Base-by-base conservation (phyloP, 1,139 yeast genomes). In the Kodamaea plutei region DNA sequence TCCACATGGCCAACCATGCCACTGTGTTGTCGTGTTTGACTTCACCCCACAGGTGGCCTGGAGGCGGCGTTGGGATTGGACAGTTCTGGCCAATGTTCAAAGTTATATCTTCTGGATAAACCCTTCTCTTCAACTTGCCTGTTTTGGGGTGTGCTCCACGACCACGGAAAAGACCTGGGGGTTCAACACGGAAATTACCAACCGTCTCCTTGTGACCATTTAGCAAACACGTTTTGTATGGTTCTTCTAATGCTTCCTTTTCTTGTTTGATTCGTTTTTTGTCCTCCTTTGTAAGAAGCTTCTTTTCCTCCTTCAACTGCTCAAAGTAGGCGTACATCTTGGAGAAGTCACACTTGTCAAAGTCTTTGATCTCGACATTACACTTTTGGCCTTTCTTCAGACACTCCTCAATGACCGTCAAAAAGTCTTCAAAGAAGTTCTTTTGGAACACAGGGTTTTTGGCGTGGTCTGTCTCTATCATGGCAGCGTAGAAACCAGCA, bases 141-240 rank as follows among this genome's bases (percentile, higher is more conserved):
- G 96, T 89, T 55, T 85, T 88, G 11, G 97, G 97, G 56, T 89
- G 97, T 0, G 89, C 89, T 45, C 98, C 97, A 56, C 97, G 84
- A 26, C 97, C 98, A 54, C 97, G 72, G 53, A 89, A 91, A 35
- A 91, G 62, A 2, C 95, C 96, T 0, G 98, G 97, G 27, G 97
- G 97, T 65, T 91, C 98, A 33, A 91, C 81, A 48, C 91, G 69
- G 56, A 89, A 89, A 53, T 91, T 89, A 11, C 97, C 97, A 23
- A 91, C 93, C 47, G 81, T 89, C 52, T 89, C 96, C 48, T 76
- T 82, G 44, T 95, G 74, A 13, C 96, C 97, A 54, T 91, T 87
- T 33, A 89, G 65, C 24, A 74, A 51, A 61, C 97, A 89, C 11
- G 74, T 78, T 50, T 84, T 85, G 61, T 67, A 91, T 23, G 84